Conservation (phyloP, 208 protist genomes). For the Crithidia mellificae region DNA sequence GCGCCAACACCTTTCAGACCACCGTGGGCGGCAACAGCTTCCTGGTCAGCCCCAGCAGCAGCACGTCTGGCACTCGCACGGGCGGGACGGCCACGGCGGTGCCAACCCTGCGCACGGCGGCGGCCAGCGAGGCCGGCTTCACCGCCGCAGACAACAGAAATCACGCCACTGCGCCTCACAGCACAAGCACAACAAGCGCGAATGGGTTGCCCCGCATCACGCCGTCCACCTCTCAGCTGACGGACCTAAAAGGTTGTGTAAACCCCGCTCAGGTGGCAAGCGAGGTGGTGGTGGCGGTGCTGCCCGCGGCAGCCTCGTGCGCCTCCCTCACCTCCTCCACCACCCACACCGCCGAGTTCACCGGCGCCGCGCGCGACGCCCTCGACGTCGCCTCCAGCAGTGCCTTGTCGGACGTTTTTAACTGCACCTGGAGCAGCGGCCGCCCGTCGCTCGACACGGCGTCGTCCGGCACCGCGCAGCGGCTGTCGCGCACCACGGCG, state of each 20-base stretch:
- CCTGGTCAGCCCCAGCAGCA: conserved; percentile 7
- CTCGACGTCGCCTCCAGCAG: conserved; percentile 1
- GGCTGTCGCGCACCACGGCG: background rate
- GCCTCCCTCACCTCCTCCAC: background rate
- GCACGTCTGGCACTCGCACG: conserved; percentile 2
- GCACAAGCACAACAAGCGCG: too few relatives aligned
- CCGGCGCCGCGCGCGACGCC: background rate
- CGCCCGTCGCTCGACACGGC: background rate
- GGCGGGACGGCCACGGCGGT: background rate
- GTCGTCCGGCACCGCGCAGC: background rate
- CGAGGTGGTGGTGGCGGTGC: background rate
- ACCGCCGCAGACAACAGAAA: too few relatives aligned
- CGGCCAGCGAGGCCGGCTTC: background rate
- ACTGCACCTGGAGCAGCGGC: conserved; percentile 26
- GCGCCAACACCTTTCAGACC: background rate
- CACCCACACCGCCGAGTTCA: conserved; percentile 1
- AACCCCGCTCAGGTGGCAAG: background rate
- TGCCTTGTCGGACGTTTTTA: conserved; percentile 8
- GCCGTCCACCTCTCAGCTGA: background rate
- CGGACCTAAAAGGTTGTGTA: background rate
- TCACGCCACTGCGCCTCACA: too few relatives aligned
- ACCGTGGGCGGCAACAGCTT: background rate
- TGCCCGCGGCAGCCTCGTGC: background rate
- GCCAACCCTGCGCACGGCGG: background rate
- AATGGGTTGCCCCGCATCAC: too few relatives aligned